These are phyloP conservation scores for Russula vinacea DNA, from an alignment of 768 basidiomycete genomes.

Conservation along the genomic window DNA sequence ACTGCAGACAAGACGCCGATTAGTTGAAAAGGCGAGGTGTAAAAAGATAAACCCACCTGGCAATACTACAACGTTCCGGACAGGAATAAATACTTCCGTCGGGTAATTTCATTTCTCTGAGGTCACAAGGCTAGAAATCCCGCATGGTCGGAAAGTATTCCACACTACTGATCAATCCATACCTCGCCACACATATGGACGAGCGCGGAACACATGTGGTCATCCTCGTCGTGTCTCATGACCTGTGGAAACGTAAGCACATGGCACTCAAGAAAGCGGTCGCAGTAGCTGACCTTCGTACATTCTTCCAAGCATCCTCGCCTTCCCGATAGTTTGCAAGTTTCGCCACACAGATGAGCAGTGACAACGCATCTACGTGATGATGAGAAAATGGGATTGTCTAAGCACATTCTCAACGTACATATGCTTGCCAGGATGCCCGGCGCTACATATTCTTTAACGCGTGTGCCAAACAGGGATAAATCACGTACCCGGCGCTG, in stretches of 20 bases:
- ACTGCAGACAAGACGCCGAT: conserved; percentile 34
- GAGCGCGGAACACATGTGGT: conserved; percentile 53
- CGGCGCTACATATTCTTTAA: conserved; percentile 42
- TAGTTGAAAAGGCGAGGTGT: no score
- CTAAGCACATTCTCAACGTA: conserved; percentile 32
- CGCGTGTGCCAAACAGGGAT: background rate
- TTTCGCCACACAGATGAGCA: conserved; percentile 52
- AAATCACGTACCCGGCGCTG: conserved; percentile 43
- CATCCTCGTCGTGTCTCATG: conserved; percentile 45
- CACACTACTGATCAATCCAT: conserved; percentile 3
- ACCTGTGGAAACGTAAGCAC: conserved; percentile 38
- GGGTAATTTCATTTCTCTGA: conserved; percentile 5
- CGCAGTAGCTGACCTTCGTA: conserved; percentile 42
- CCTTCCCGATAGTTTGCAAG: conserved; percentile 46
- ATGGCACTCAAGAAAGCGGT: no score
- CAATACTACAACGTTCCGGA: conserved; percentile 16
- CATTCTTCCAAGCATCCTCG: conserved; percentile 55
- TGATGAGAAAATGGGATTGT: background rate
- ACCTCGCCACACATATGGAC: conserved; percentile 58
- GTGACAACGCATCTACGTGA: conserved; percentile 47
- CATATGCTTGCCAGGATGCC: conserved; percentile 58
- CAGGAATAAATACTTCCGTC: conserved; percentile 23
- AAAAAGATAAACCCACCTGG: conserved; percentile 8
- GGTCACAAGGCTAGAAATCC: conserved; percentile 25
- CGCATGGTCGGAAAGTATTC: background rate